A percentile compares a stretch with the other conserved stretches of the same genome.
These are phyloP conservation scores for Colletotrichum godetiae DNA, from an alignment of 2,329 filamentous ascomycete genomes.

Conservation along the genomic window DNA sequence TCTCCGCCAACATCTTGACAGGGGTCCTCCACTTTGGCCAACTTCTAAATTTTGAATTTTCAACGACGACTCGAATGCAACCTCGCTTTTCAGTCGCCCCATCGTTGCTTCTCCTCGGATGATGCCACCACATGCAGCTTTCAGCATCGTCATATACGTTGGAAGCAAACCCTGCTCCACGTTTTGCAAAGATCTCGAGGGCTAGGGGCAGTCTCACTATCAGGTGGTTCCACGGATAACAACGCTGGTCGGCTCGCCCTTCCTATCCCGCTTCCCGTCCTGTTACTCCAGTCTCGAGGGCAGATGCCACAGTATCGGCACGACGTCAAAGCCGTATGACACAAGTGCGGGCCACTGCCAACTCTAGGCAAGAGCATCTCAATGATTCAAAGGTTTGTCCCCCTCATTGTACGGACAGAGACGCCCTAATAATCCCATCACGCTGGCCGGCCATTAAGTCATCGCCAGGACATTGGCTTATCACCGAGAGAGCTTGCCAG, in stretches of 20 bases:
- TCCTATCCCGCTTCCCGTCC: not conserved
- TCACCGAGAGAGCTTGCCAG: not conserved
- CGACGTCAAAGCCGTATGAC: not conserved
- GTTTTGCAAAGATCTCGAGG: not conserved
- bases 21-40: not conserved
- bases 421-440: too few relatives aligned
- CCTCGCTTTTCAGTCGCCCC: not conserved
- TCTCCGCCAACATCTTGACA: not conserved
- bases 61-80: not conserved
- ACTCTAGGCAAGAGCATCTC: not conserved
- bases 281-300: not conserved
- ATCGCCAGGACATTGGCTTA: too few relatives aligned
- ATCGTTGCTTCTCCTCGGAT: not conserved
- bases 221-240: not conserved
- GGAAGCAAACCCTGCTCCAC: not conserved
- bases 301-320: not conserved
- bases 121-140: not conserved
- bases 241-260: slow-evolving; percentile 7
- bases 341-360: not conserved
- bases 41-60: not conserved
- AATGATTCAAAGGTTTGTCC: not conserved
- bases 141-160: not conserved
- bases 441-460: too few relatives aligned
- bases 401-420: not conserved
- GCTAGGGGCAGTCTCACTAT: not conserved